Conservation (phyloP, 1,284 basidiomycete genomes). For the Bjerkandera adusta region DNA sequence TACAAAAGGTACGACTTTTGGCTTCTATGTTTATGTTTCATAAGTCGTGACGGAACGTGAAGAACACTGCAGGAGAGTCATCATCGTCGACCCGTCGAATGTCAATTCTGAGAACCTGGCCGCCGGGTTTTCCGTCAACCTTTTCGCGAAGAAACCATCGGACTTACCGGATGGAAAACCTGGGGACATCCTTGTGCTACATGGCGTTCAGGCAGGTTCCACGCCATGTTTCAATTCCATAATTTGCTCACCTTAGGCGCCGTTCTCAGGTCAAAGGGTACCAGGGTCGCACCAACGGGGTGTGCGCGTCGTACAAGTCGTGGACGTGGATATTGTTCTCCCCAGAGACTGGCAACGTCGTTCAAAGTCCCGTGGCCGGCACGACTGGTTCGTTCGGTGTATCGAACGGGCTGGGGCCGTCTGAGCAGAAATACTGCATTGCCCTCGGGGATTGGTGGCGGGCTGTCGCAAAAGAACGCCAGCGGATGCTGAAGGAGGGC, state of each 20-base stretch:
- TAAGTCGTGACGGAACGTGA: background rate
- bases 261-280: constrained; percentile 35
- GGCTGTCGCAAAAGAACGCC: constrained; percentile 28
- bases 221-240: background rate
- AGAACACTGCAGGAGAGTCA: constrained; percentile 32
- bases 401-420: constrained; percentile 24
- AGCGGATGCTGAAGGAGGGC: constrained; percentile 18
- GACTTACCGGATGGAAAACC: constrained; percentile 44
- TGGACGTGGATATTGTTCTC: constrained; percentile 31
- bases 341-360: constrained; percentile 27
- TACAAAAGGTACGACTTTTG: background rate
- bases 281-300: constrained; percentile 31
- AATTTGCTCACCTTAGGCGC: background rate
- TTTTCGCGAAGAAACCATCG: constrained; percentile 45
- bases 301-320: constrained; percentile 23
- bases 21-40: background rate
- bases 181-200: constrained; percentile 46
- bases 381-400: too few species aligned
- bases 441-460: constrained; percentile 56
- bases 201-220: constrained; percentile 18
- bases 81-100: constrained; percentile 45
- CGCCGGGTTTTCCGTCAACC: constrained; percentile 41
- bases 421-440: constrained; percentile 35
- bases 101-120: constrained; percentile 20
- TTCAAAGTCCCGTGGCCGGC: constrained; percentile 27